Evolutionary conservation across 257 asterid genomes (phyloP), one percentile per base, ranked within the genome.

Genomic region (Osmanthus fragrans): DNA sequence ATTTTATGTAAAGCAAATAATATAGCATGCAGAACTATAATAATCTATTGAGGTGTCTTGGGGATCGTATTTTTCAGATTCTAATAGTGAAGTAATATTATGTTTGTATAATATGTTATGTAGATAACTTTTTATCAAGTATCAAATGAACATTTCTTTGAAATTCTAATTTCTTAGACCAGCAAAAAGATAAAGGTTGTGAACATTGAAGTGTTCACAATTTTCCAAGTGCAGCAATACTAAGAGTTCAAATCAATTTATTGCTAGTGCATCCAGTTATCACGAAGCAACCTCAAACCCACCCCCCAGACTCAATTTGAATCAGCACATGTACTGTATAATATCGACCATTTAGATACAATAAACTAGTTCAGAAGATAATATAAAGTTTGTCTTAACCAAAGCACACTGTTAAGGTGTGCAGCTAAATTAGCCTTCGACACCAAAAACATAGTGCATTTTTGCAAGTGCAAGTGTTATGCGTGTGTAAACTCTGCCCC

Each of bases 401-500:
- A 63, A 71, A 75, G 71, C 64, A 71, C 73, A 15, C 65, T 72
- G 15, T 73, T 54, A 54, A 51, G 34, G 18, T 63, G 56, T 67
- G 27, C 51, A 65, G 29, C 30, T 34, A 3, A 40, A 54, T 36
- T 69, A 72, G 39, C 11, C 30, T 54, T 71, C 23, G 74, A 39
- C 16, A 7, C 18, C 42, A 47, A 73, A 25, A 45, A 27, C 4
- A 25, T 7, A 45, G 16, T 54, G 23, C 40, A 71, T 19, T 47
- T 47, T 70, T 60, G 23, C 73, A 30, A 71, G 70, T 70, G 51
- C 65, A 71, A 8, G 39, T 18, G n/a, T 32, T 69, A 47, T 15
- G 70, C 23, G 3, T 13, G 34, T 39, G 15, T 4, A 27, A 42
- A 66, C 4, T 37, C 27, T 23, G 25, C 68, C 29, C 69, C 69